These are phyloP conservation scores for Hymenoscyphus scutula DNA, from an alignment of 2,329 filamentous ascomycete genomes.

Conservation along the genomic window DNA sequence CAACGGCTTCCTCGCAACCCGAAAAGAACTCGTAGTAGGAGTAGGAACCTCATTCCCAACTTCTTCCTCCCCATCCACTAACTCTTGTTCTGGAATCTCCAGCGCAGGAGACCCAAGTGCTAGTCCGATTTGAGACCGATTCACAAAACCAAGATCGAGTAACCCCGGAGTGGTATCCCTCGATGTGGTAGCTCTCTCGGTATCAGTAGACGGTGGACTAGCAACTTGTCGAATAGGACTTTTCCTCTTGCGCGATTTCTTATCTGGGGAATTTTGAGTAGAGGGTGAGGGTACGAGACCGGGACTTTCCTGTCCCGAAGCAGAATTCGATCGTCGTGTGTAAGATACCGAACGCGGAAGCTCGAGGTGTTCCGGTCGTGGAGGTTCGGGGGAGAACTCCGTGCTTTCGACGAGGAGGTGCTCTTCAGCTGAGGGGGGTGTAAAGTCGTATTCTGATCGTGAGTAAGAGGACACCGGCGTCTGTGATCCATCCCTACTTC, in stretches of 20 bases:
- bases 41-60: neutral
- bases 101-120: constrained; percentile 11
- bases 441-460: constrained; percentile 17
- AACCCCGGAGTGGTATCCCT: neutral
- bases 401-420: neutral
- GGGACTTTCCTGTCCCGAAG: neutral
- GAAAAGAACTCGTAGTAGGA: constrained; percentile 1
- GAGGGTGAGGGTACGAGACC: neutral
- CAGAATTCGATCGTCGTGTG: constrained; percentile 4
- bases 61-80: neutral
- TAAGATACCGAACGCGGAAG: neutral
- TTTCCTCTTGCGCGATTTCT: neutral
- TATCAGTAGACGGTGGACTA: constrained; percentile 4
- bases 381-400: neutral
- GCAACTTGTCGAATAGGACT: neutral
- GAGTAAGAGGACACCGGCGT: constrained; percentile 29
- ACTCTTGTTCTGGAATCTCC: constrained; percentile 10
- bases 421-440: constrained; percentile 13
- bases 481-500: constrained; percentile 23
- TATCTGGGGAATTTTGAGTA: neutral
- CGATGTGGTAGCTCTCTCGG: neutral
- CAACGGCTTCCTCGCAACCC: constrained; percentile 22
- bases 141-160: neutral
- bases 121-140: neutral
- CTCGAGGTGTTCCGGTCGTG: constrained; percentile 12